phyloP scores from a whole-genome alignment of 805 yeast genomes.

The Ogataea philodendri region DNA sequence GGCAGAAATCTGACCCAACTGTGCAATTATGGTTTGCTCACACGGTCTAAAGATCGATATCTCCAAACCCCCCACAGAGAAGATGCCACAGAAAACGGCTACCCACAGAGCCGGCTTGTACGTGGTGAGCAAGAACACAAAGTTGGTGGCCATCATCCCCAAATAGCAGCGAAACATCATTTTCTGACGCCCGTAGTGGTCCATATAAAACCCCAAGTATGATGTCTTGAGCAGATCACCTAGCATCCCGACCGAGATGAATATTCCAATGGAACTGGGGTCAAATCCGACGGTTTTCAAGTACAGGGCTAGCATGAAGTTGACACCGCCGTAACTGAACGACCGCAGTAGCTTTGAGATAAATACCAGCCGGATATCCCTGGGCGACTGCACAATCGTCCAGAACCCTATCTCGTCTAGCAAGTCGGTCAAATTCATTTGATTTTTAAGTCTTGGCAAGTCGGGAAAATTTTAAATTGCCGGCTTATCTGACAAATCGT shows the following conservation, averaged over 20 bases:
- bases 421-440: constrained; percentile 1
- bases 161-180: constrained; percentile 40
- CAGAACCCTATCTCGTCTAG: constrained; percentile 37
- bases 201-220: constrained; percentile 44
- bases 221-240: constrained; percentile 55
- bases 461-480: too few relatives aligned
- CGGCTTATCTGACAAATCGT: too few relatives aligned
- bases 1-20: constrained; percentile 39
- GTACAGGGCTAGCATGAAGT: constrained; percentile 43
- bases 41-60: constrained; percentile 58
- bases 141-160: constrained; percentile 44
- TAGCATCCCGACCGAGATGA: constrained; percentile 46
- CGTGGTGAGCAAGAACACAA: constrained; percentile 36
- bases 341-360: constrained; percentile 36
- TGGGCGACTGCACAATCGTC: constrained; percentile 32
- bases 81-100: constrained; percentile 47
- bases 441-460: background rate
- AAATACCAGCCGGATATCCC: constrained; percentile 36
- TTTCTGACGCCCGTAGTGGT: constrained; percentile 44
- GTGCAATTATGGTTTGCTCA: constrained; percentile 54
- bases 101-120: constrained; percentile 36
- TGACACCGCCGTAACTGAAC: constrained; percentile 38
- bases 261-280: constrained; percentile 46
- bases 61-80: constrained; percentile 58
- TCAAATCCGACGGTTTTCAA: constrained; percentile 41